Evolutionary conservation across 495 filamentous ascomycete species (phyloP).

Genomic region (Podospora bellae-mahoneyi): DNA sequence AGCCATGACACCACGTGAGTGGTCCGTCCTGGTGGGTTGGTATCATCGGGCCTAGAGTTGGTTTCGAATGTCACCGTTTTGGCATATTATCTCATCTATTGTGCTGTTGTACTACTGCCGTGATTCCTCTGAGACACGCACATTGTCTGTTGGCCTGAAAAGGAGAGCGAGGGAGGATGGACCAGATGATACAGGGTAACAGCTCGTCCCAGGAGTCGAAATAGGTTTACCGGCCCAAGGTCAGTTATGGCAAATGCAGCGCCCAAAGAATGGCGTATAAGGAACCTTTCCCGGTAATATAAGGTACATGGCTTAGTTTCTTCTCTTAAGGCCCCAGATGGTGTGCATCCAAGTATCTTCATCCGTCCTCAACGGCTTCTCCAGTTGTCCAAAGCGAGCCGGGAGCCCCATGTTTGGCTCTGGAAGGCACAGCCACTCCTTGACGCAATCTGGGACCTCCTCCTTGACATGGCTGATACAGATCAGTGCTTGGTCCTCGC

Average conservation of each 20-base stretch:
- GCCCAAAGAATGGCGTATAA: no score
- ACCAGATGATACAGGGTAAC: background rate
- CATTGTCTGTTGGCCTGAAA: background rate
- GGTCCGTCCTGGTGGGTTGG: slow-evolving; percentile 5
- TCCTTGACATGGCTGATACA: slow-evolving; percentile 86
- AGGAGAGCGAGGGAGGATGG: background rate
- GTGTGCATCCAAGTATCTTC: slow-evolving; percentile 50
- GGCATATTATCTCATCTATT: background rate
- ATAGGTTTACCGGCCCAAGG: background rate
- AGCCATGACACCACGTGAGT: slow-evolving; percentile 14
- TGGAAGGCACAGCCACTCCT: slow-evolving; percentile 78
- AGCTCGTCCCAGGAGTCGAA: background rate
- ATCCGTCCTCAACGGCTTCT: slow-evolving; percentile 54
- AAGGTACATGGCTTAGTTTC: background rate
- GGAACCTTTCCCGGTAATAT: no score
- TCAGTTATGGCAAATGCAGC: background rate
- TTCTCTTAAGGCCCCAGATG: slow-evolving; percentile 51
- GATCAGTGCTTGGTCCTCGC: slow-evolving; percentile 70
- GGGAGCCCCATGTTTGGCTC: slow-evolving; percentile 53
- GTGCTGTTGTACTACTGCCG: background rate
- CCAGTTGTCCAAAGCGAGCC: slow-evolving; percentile 55
- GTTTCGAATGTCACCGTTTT: slow-evolving; percentile 6
- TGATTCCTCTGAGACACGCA: background rate
- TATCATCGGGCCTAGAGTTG: slow-evolving; percentile 4
- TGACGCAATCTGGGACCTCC: slow-evolving; percentile 76